phyloP scores from a whole-genome alignment of 306 rosid species.

The Rosa rugosa region DNA sequence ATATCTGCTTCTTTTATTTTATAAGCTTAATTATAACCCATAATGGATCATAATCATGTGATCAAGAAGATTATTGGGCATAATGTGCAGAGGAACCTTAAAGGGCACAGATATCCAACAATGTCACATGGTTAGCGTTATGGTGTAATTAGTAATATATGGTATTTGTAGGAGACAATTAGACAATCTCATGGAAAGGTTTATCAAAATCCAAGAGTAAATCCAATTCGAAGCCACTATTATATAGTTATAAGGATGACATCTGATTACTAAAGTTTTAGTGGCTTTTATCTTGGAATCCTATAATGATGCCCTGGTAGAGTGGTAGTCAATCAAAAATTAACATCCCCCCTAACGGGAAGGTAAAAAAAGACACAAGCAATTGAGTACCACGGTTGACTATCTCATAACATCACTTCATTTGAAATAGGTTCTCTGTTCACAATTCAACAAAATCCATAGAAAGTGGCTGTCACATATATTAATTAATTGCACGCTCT shows the following conservation, averaged over 20 bases:
- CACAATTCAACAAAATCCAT: neutral
- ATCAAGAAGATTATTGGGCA: neutral
- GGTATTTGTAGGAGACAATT: neutral
- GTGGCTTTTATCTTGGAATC: neutral
- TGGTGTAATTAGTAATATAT: neutral
- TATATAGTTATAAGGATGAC: neutral
- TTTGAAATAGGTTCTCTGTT: neutral
- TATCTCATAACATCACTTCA: neutral
- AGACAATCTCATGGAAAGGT: neutral
- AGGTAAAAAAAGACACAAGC: neutral
- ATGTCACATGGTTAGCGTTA: conserved; percentile 5
- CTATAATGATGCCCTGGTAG: neutral
- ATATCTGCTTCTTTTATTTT: conserved; percentile 8
- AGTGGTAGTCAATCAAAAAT: neutral
- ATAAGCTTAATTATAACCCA: neutral
- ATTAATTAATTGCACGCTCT: no score
- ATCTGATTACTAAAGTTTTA: neutral
- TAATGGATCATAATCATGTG: neutral
- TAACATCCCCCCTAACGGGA: neutral
- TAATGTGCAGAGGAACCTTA: neutral
- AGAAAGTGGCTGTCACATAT: neutral
- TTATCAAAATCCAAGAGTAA: neutral
- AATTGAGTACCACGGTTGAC: neutral
- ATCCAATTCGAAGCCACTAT: neutral
- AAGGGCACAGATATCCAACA: neutral